Evolutionary conservation across 345 rosid genomes (phyloP).

Genomic region (Passiflora organensis): DNA sequence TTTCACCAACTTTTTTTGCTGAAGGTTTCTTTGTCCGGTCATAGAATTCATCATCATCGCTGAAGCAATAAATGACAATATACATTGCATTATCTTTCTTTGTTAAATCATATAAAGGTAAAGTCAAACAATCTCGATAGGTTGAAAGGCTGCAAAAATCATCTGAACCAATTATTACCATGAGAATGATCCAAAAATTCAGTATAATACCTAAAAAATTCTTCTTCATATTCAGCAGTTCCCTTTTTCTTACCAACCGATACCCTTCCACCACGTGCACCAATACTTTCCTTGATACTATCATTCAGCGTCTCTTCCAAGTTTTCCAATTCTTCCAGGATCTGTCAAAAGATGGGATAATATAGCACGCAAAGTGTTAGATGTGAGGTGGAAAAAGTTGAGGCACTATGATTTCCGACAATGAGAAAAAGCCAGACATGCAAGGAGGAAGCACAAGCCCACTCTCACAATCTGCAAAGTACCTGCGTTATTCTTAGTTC

Average conservation of each 20-base stretch:
- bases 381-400: not conserved
- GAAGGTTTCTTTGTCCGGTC: constrained; percentile 80
- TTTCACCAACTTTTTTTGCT: constrained; percentile 46
- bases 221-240: constrained; percentile 57
- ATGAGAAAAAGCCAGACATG: constrained; percentile 6
- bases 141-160: no score
- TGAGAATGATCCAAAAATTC: constrained; percentile 1
- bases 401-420: not conserved
- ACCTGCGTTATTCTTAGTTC: constrained; percentile 90
- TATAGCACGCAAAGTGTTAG: not conserved
- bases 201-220: constrained; percentile 46
- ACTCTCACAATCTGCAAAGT: not conserved
- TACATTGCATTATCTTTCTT: constrained; percentile 3
- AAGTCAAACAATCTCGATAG: not conserved
- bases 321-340: constrained; percentile 91
- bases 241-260: constrained; percentile 52
- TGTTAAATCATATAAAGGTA: not conserved
- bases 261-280: constrained; percentile 61
- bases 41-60: constrained; percentile 93
- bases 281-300: constrained; percentile 87
- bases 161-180: not conserved
- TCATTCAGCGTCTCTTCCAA: constrained; percentile 94
- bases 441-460: not conserved
- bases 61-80: constrained; percentile 25
- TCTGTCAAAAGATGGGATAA: constrained; percentile 31